phyloP scores from a whole-genome alignment of 2,329 filamentous ascomycete genomes.

The Cladophialophora immunda region DNA sequence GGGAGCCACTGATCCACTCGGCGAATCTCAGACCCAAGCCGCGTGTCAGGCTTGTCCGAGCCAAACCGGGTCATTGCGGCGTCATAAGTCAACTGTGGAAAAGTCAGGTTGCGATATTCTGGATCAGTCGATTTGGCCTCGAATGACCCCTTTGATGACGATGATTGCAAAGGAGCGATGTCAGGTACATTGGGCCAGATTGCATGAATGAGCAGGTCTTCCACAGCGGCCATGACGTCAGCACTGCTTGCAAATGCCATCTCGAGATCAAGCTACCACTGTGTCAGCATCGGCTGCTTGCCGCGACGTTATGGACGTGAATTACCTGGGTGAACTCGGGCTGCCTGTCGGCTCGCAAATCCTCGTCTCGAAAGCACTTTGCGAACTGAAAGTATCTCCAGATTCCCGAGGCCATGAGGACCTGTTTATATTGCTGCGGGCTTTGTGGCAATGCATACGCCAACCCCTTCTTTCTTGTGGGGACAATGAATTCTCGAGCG shows the following conservation, averaged over 20 bases:
- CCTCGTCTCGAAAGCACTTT: constrained; percentile 93
- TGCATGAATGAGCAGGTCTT: constrained; percentile 42
- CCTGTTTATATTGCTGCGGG: constrained; percentile 98
- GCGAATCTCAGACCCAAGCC: constrained; percentile 74
- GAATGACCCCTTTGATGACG: constrained; percentile 41
- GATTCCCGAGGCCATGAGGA: constrained; percentile 91
- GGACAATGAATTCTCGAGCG: constrained; percentile 92
- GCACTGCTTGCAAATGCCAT: constrained; percentile 82
- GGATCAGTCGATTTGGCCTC: constrained; percentile 26
- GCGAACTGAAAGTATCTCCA: constrained; percentile 90
- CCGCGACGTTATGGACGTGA: not conserved
- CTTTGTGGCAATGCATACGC: constrained; percentile 95
- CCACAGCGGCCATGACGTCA: constrained; percentile 70
- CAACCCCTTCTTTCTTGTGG: constrained; percentile 76
- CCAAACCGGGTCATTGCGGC: constrained; percentile 83
- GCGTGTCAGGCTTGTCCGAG: constrained; percentile 89
- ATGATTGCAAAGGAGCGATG: constrained; percentile 21
- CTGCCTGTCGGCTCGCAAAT: constrained; percentile 88
- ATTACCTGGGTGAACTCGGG: constrained; percentile 92
- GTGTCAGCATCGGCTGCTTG: constrained; percentile 2
- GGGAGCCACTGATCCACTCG: constrained; percentile 71
- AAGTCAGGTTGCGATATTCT: constrained; percentile 1
- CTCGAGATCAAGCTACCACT: constrained; percentile 81
- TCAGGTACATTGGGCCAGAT: constrained; percentile 35
- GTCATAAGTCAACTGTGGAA: constrained; percentile 65